Evolutionary conservation across 2,329 filamentous ascomycete genomes (phyloP), one percentile per base, ranked within the genome.

Genomic region (Sphaceloma murrayae): DNA sequence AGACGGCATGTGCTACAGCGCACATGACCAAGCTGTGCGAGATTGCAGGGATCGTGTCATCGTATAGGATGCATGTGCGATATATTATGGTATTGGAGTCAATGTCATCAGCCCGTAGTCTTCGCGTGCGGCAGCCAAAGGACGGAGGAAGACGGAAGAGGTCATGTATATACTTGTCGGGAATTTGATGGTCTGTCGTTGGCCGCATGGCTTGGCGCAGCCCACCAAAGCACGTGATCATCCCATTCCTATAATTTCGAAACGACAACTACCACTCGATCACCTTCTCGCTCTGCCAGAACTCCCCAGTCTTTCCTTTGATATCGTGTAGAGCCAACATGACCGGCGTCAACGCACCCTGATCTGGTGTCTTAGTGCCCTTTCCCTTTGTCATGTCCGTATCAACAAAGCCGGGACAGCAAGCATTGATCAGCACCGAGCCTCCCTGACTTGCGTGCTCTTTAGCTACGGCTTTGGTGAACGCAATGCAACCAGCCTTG

Each of bases 321-420:
- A 63, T 55, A 16, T 62, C 58, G 6, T 53, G 51, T 26, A 63
- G 29, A 9, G 56, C 60, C 17, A 63, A 49, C 55, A 60, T 51
- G 13, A 62, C 59, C 6, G 58, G 60, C 21, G 58, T 62, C 50
- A 51, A 48, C 17, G 59, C 60, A 17, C 59, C 60, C 43, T 62
- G 46, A 45, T 63, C 60, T 2, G 52, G 48, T 7, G 57, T 61
- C 53, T 61, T 62, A 29, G 51, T 48, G 4, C 61, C 60, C 14
- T 55, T 52, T 4, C 59, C 57, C 33, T 51, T 53, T 3, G 59
- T 63, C 60, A 62, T 62, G 45, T 62, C 60, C 21, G 59, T 63
- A 30, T 59, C 58, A 27, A 62, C 59, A 45, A 58, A 61, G 4
- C 59, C 59, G 3, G 59, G 59, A 52, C 59, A 62, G 42, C 58